These are phyloP conservation scores for Candida sojae DNA, from an alignment of 1,139 yeast genomes.

Conservation along the genomic window DNA sequence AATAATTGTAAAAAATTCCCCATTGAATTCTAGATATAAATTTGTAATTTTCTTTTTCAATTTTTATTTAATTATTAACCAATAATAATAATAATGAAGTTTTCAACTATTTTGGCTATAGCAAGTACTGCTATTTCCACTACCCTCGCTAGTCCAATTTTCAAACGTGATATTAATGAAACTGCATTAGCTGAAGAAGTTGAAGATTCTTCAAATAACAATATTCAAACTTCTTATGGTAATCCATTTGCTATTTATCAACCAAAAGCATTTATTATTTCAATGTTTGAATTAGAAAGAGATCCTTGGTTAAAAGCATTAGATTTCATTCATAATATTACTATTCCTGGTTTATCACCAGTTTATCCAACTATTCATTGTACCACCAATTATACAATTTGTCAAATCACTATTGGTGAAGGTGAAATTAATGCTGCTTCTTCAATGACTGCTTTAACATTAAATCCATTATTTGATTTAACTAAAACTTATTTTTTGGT, in stretches of 20 bases:
- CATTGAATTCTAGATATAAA: background rate
- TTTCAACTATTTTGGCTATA: slow-evolving; percentile 14
- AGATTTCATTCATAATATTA: slow-evolving; percentile 51
- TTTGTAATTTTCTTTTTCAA: background rate
- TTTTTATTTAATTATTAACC: background rate
- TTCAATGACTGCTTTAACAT: slow-evolving; percentile 54
- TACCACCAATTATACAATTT: slow-evolving; percentile 51
- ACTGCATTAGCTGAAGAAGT: slow-evolving; percentile 18
- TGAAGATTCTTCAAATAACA: slow-evolving; percentile 17
- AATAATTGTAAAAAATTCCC: background rate
- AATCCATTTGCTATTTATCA: slow-evolving; percentile 41
- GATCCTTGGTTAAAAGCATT: slow-evolving; percentile 54
- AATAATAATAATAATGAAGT: slow-evolving; percentile 14
- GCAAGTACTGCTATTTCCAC: slow-evolving; percentile 15
- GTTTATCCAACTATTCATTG: slow-evolving; percentile 59
- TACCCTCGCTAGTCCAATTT: slow-evolving; percentile 22
- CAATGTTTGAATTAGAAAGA: slow-evolving; percentile 58
- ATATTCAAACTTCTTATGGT: slow-evolving; percentile 28
- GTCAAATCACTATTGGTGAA: slow-evolving; percentile 69
- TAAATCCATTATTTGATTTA: slow-evolving; percentile 58
- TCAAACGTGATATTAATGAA: slow-evolving; percentile 20
- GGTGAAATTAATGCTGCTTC: slow-evolving; percentile 71
- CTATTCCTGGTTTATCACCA: slow-evolving; percentile 68
- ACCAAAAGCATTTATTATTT: slow-evolving; percentile 58
- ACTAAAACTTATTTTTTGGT: slow-evolving; percentile 60